A percentile compares a stretch with the other conserved stretches of the same genome.
Evolutionary conservation across 2,329 filamentous ascomycete genomes (phyloP).

Genomic region (Exserohilum turcica): DNA sequence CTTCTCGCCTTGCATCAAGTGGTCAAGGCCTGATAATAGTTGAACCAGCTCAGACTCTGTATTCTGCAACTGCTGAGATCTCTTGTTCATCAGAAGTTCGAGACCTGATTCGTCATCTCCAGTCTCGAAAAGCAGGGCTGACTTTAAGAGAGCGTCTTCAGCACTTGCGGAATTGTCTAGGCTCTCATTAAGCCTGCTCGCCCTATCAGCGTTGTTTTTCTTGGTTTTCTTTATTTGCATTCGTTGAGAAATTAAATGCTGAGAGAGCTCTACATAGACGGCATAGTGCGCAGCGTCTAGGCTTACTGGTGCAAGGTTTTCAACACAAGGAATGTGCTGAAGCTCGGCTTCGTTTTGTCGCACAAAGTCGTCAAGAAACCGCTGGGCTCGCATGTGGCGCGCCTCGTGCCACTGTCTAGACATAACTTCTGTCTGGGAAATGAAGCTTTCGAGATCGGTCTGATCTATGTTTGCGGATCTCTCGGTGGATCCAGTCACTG

Average conservation of each 20-base stretch:
- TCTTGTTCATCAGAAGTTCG: slow-evolving; percentile 17
- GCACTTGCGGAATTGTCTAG: slow-evolving; percentile 53
- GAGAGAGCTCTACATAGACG: slow-evolving; percentile 61
- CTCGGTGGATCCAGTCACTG: slow-evolving; percentile 54
- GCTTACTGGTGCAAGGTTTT: slow-evolving; percentile 52
- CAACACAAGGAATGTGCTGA: slow-evolving; percentile 49
- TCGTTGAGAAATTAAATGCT: slow-evolving; percentile 58
- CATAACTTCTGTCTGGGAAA: slow-evolving; percentile 56
- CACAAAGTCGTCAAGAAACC: slow-evolving; percentile 61
- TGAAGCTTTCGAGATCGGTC: slow-evolving; percentile 60
- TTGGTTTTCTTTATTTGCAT: slow-evolving; percentile 53
- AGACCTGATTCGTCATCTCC: slow-evolving; percentile 20
- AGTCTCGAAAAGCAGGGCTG: slow-evolving; percentile 37
- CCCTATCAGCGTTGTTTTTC: slow-evolving; percentile 46
- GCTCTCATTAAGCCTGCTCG: slow-evolving; percentile 52
- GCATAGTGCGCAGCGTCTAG: slow-evolving; percentile 57
- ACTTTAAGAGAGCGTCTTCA: slow-evolving; percentile 60
- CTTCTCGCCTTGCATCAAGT: slow-evolving; percentile 5
- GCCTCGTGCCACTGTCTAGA: slow-evolving; percentile 59
- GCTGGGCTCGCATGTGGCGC: slow-evolving; percentile 59
- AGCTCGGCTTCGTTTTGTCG: slow-evolving; percentile 48
- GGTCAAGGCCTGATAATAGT: slow-evolving; percentile 25
- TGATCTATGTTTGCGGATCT: slow-evolving; percentile 42
- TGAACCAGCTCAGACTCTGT: slow-evolving; percentile 18
- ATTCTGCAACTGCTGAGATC: slow-evolving; percentile 19